These are phyloP conservation scores for Termitomyces heimii DNA, from an alignment of 768 basidiomycete genomes.

Conservation along the genomic window DNA sequence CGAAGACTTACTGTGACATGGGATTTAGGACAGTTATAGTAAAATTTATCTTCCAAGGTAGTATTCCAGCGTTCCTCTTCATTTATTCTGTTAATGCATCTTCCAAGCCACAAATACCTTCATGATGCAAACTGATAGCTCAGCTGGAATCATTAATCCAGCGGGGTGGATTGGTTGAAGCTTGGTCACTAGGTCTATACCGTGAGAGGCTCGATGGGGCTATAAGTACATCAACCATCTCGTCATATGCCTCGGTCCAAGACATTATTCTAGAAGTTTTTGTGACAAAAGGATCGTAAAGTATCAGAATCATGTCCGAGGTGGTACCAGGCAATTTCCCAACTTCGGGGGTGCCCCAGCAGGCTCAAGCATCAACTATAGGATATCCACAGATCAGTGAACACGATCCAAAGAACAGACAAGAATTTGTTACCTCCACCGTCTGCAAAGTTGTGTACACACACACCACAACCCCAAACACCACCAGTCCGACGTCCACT, in stretches of 20 bases:
- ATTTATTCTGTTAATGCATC: neutral
- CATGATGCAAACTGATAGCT: neutral
- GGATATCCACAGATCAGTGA: neutral
- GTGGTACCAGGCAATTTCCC: neutral
- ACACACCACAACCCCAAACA: slow-evolving; percentile 72
- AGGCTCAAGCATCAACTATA: neutral
- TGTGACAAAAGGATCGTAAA: neutral
- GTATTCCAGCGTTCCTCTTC: neutral
- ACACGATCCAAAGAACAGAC: neutral
- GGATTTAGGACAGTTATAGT: neutral
- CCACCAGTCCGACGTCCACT: slow-evolving; percentile 64
- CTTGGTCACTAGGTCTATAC: neutral
- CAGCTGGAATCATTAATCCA: neutral
- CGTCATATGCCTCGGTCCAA: neutral
- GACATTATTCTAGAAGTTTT: too few relatives aligned
- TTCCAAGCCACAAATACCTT: neutral
- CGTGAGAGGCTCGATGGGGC: neutral
- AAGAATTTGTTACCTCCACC: slow-evolving; percentile 37
- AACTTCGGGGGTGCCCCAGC: neutral
- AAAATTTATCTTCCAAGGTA: neutral
- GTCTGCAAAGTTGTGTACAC: slow-evolving; percentile 81
- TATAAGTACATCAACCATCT: neutral
- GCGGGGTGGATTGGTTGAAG: neutral
- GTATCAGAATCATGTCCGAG: neutral
- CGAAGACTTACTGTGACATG: neutral